Evolutionary conservation across 2,329 filamentous ascomycete genomes (phyloP), one percentile per base, ranked within the genome.

Genomic region (Paecilomyces sp.): DNA sequence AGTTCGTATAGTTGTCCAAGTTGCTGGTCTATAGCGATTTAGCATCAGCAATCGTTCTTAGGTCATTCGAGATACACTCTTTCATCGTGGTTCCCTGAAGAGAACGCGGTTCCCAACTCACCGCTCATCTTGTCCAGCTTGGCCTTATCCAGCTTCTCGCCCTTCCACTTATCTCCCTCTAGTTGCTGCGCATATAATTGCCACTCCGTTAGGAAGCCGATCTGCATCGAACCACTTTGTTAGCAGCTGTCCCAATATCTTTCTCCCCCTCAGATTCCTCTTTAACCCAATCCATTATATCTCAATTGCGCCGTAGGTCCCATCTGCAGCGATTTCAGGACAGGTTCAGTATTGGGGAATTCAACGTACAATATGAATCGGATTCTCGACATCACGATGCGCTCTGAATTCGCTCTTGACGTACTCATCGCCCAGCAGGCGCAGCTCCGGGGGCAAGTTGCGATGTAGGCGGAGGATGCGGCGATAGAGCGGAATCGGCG

Each of bases 151-250:
- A 97, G 82, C 73, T 88, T 93, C 64, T 91, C 90, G 1, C 88
- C 93, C 61, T 84, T 81, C 94, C 94, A 97, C 0, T 82, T 75
- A 57, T 96, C 88, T 0, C 92, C 93, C 71, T 97, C 93, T 15
- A 99, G 79, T 71, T 91, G 88, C 73, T 99, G 93, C 1, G 92
- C 92, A 71, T 97, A 99, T 57, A 91, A 79, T 75, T 99, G 94
- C 93, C 93, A 99, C 75, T 97, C 92, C 0, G 90, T 93, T 66
- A 99, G 81, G 74, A 99, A 99, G 1, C 93, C 94, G 68, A 97
- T 91, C 91, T 96, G 65, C 13, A 47, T 57, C 30, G 57, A 30
- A 24, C 18, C 57, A 54, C 22, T 22, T 55, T 8, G 18, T 30
- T 4, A 34, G 30, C 8, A 8, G 8, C 31, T 6, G 25, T 28